Percentiles rank a stretch among this genome's conserved stretches.
Evolutionary conservation across 2,329 filamentous ascomycete species (phyloP).

Genomic region (Anisogramma anomala): DNA sequence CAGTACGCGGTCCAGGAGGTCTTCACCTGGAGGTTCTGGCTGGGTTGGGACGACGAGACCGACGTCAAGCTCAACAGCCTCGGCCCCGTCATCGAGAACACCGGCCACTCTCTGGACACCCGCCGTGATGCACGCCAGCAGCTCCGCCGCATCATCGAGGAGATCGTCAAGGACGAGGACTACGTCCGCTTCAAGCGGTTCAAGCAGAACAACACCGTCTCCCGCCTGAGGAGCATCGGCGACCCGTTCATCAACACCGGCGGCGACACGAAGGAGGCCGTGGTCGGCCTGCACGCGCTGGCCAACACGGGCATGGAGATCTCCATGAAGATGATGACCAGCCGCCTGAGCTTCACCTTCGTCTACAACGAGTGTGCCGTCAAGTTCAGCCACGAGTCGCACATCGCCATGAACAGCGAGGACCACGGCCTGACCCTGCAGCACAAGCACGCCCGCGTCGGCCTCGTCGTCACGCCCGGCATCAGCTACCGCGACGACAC

Average conservation of each 20-base stretch:
- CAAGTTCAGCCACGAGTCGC: slow-evolving; percentile 35
- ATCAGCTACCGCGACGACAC: slow-evolving; percentile 43
- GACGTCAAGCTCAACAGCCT: slow-evolving; percentile 17
- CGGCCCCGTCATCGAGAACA: slow-evolving; percentile 15
- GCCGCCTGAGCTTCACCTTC: slow-evolving; percentile 24
- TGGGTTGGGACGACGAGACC: slow-evolving; percentile 20
- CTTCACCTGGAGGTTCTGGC: slow-evolving; percentile 24
- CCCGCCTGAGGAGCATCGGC: slow-evolving; percentile 25
- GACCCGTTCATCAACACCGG: slow-evolving; percentile 34
- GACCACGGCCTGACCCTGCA: slow-evolving; percentile 33
- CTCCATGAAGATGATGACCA: slow-evolving; percentile 35
- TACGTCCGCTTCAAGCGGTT: slow-evolving; percentile 19
- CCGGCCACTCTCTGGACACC: slow-evolving; percentile 18
- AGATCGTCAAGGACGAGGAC: slow-evolving; percentile 22
- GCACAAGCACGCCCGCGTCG: slow-evolving; percentile 39
- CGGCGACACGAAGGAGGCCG: slow-evolving; percentile 25
- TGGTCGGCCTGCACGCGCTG: slow-evolving; percentile 31
- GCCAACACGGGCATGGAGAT: slow-evolving; percentile 32
- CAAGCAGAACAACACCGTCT: slow-evolving; percentile 17
- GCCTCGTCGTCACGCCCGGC: slow-evolving; percentile 41
- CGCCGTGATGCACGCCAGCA: slow-evolving; percentile 27
- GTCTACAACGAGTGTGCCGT: slow-evolving; percentile 37
- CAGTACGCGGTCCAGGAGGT: slow-evolving; percentile 27
- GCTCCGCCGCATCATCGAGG: slow-evolving; percentile 24
- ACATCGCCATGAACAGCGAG: slow-evolving; percentile 36